These are phyloP conservation scores for Termitomyces sp. DNA, from an alignment of 768 basidiomycete genomes.

Conservation along the genomic window DNA sequence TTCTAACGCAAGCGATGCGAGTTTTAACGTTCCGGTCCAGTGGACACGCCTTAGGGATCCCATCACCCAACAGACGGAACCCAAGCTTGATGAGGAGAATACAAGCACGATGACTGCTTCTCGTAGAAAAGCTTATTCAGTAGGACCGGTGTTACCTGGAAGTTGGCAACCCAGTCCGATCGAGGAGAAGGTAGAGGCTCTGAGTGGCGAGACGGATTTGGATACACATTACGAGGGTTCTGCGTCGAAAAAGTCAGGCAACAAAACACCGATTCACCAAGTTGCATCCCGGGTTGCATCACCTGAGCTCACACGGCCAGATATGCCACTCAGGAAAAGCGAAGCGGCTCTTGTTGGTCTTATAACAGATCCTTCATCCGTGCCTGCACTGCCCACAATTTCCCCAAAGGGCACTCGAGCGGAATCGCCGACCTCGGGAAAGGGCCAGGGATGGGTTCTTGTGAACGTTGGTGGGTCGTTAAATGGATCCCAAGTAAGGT, in stretches of 20 bases:
- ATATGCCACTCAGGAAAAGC: constrained; percentile 49
- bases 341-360: constrained; percentile 60
- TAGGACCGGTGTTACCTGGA: constrained; percentile 45
- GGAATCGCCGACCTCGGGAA: constrained; percentile 19
- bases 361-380: constrained; percentile 30
- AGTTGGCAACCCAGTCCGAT: constrained; percentile 54
- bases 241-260: constrained; percentile 19
- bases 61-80: constrained; percentile 1
- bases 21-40: constrained; percentile 52
- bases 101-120: background rate
- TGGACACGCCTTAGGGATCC: constrained; percentile 46
- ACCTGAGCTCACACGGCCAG: constrained; percentile 48
- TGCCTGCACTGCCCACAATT: constrained; percentile 13
- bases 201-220: background rate
- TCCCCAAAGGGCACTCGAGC: background rate
- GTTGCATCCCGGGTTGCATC: constrained; percentile 48
- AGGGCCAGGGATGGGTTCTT: constrained; percentile 61
- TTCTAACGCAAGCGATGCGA: constrained; percentile 43
- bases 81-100: constrained; percentile 2
- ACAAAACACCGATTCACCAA: constrained; percentile 39
- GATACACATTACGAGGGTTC: constrained; percentile 11
- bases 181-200: constrained; percentile 39
- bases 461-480: constrained; percentile 52
- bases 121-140: constrained; percentile 18
- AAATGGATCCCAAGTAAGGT: constrained; percentile 3